A percentile compares a stretch with the other conserved stretches of the same genome.
Conservation (phyloP, 1,284 basidiomycete genomes). For the Tilletia indica region DNA sequence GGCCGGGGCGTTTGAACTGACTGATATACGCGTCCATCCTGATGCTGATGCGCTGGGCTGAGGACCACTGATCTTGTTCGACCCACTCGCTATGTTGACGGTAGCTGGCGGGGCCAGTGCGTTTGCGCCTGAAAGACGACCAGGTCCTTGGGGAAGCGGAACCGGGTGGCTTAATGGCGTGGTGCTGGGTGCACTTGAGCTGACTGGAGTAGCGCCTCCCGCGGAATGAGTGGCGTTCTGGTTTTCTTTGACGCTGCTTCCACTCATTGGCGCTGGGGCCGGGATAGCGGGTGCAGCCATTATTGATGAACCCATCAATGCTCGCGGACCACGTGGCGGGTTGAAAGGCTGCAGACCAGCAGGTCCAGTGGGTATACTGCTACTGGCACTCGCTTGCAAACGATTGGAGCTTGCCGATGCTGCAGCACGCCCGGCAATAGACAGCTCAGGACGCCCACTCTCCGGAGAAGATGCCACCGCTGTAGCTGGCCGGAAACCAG, state of each 20-base stretch:
- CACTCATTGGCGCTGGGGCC: too few species aligned
- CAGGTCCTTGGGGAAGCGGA: too few species aligned
- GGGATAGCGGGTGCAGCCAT: neutral
- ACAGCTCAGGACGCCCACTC: constrained; percentile 3
- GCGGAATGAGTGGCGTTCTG: neutral
- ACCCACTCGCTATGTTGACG: neutral
- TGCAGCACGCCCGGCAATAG: constrained; percentile 1
- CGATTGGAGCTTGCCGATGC: neutral
- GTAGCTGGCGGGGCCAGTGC: too few species aligned
- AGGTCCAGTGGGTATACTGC: neutral
- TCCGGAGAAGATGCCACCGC: neutral
- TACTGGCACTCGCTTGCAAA: neutral
- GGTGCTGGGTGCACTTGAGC: neutral
- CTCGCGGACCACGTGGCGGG: constrained; percentile 9
- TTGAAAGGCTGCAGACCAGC: neutral
- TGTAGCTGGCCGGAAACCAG: neutral
- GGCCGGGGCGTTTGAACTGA: neutral
- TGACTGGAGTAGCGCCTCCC: neutral
- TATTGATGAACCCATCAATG: constrained; percentile 2
- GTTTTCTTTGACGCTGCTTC: too few species aligned
- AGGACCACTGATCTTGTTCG: constrained; percentile 5
- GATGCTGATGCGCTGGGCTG: neutral
- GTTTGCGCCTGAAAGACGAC: too few species aligned
- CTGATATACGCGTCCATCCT: constrained; percentile 7
- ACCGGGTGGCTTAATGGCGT: too few species aligned